These are phyloP conservation scores for Chytriomyces confervae DNA, from an alignment of 192 early-diverging fungal species.

Conservation along the genomic window DNA sequence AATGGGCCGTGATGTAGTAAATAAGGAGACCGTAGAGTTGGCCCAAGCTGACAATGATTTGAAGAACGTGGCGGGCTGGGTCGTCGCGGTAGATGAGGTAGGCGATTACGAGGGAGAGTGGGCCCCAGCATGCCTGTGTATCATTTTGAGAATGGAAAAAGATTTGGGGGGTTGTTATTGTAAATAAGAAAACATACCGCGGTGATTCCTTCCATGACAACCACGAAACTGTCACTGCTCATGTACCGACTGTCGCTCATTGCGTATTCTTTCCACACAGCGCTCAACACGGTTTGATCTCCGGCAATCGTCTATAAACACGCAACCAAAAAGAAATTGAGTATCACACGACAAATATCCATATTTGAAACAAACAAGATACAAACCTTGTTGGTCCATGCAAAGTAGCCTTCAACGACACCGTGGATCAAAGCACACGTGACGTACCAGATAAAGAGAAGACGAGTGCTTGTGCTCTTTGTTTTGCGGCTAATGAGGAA, in stretches of 20 bases:
- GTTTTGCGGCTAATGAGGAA: constrained; percentile 39
- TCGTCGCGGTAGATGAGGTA: constrained; percentile 40
- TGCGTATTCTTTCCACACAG: constrained; percentile 93
- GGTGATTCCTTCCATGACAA: constrained; percentile 88
- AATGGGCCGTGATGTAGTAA: constrained; percentile 75
- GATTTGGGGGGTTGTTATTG: background rate
- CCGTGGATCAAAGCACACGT: constrained; percentile 81
- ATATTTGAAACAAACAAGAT: too few species aligned
- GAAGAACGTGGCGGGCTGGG: constrained; percentile 54
- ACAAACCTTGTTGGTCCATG: constrained; percentile 57
- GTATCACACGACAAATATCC: background rate
- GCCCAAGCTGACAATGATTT: constrained; percentile 60
- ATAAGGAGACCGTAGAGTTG: constrained; percentile 85
- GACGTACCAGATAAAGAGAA: constrained; percentile 83
- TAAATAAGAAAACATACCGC: constrained; percentile 58
- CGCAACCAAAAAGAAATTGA: too few species aligned
- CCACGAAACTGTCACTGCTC: constrained; percentile 78
- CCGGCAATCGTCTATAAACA: constrained; percentile 73
- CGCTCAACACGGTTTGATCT: constrained; percentile 67
- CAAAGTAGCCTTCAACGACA: constrained; percentile 87
- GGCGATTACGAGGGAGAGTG: constrained; percentile 42
- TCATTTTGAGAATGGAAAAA: too few species aligned
- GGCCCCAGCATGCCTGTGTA: constrained; percentile 59
- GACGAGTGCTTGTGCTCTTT: constrained; percentile 37
- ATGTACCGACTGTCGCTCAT: constrained; percentile 88